Evolutionary conservation across 2,329 filamentous ascomycete species (phyloP), one percentile per base, ranked within the genome.

Genomic region (Fusarium liriodendri): DNA sequence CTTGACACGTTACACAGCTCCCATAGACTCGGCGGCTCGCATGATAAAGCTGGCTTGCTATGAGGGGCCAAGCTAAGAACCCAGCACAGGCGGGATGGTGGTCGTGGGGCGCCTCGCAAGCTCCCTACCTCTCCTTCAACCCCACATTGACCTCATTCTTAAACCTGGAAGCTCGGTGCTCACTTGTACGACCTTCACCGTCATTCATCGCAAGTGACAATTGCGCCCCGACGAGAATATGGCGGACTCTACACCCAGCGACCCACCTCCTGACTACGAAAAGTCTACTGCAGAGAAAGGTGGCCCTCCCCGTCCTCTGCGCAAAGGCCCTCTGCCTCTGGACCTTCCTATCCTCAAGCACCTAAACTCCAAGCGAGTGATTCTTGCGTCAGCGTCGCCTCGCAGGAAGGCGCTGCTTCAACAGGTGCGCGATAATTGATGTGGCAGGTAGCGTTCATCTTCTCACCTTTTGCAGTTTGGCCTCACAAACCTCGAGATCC

Each of bases 361-460:
- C 78, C 89, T 99, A 73, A 91, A 93, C 79, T 89, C 89, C 64
- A 94, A 94, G 82, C 89, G 96, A 73, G 91, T 98, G 7, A 94
- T 99, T 76, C 92, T 99, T 32, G 97, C 97, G 62, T 98, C 95
- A 3, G 91, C 93, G 22, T 98, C 95, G 2, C 97, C 97, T 0
- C 89, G 97, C 52, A 89, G 97, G 63, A 93, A 92, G 82, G 92
- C 94, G 73, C 90, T 99, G 11, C 90, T 99, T 47, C 90, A 90
- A 59, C 92, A 93, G 83, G 91, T 93, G 82, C 52, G 71, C 29
- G 18, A 32, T 16, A 33, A 6, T 10, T 9, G 5, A 13, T 7
- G 29, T 16, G 22, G 1, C 3, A 2, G 11, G 4, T 6, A 32
- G 22, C 22, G 9, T 33, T 8, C n/a, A 29, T 37, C 18, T 69